Evolutionary conservation across 2,329 filamentous ascomycete species (phyloP).

Genomic region (Davidsoniella virescens): DNA sequence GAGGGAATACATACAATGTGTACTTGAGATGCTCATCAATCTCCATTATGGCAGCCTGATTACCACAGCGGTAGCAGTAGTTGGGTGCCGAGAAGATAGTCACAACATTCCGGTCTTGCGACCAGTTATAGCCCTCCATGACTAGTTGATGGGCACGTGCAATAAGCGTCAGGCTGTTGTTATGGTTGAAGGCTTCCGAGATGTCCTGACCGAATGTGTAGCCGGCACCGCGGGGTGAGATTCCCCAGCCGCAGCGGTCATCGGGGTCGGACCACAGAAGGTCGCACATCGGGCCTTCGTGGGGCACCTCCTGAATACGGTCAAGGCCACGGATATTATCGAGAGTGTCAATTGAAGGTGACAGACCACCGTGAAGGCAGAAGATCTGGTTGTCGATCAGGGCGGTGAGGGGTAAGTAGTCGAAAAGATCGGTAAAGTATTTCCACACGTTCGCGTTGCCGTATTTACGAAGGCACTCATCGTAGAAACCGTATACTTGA

Average conservation of each 20-base stretch:
- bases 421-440: constrained; percentile 96
- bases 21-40: constrained; percentile 99
- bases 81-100: constrained; percentile 93
- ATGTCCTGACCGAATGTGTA: constrained; percentile 97
- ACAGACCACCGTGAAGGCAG: constrained; percentile 91
- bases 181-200: constrained; percentile 97
- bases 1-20: constrained; percentile 63
- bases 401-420: constrained; percentile 91
- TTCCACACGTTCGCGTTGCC: constrained; percentile 99
- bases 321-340: constrained; percentile 93
- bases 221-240: constrained; percentile 82
- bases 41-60: constrained; percentile 99
- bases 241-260: constrained; percentile 90
- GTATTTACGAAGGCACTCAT: constrained; percentile 96
- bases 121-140: constrained; percentile 99
- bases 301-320: constrained; percentile 93
- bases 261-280: constrained; percentile 96
- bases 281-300: constrained; percentile 97
- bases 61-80: constrained; percentile 98
- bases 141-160: constrained; percentile 94
- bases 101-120: constrained; percentile 92
- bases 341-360: constrained; percentile 86
- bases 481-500: constrained; percentile 98
- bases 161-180: constrained; percentile 91
- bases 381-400: constrained; percentile 99